Base-by-base conservation (phyloP, 2,329 filamentous ascomycete genomes). In the Calonectria montana region DNA sequence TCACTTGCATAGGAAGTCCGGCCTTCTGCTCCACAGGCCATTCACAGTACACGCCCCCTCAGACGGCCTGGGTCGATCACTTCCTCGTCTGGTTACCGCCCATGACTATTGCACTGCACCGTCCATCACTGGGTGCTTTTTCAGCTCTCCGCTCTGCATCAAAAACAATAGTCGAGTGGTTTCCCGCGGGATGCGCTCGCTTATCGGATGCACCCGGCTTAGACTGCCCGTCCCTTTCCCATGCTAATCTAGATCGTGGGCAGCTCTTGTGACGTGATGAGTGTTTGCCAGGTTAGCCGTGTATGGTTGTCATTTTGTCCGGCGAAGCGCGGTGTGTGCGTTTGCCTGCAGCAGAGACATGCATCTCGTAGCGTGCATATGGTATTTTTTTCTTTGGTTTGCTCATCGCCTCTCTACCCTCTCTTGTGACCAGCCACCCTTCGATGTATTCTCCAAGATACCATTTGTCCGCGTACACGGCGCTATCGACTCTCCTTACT, bases 261-360 rank as follows among this genome's bases (percentile, higher is more conserved):
- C 62, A 50, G 35, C 7, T 27, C 39, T 39, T 67, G 47, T 57
- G 45, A 69, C 47, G 66, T 57, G 27, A n/a, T 47, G 23, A 21
- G 9, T 21, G 18, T 12, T 37, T 55, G 50, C 23, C 50, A n/a
- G 10, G 9, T n/a, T n/a, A n/a, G 10, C 29, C 23, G 18, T 55
- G 31, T 37, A 16, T 21, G 18, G 50, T 35, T 29, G 4, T 55
- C 29, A 55, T 18, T 9, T 55, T 2, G 29, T 37, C 6, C n/a
- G 31, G 31, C 31, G 29, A 37, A 10, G 50, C 31, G 50, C 29
- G 50, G 50, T n/a, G 50, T 55, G 25, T 64, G 47, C 48, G 21
- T 59, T 29, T 21, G 35, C 41, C 48, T 55, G 23, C 21, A 35
- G 37, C 43, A 65, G 59, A 69, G 67, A 69, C 67, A 69, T 69